Conservation (phyloP, 139 green algal genomes). For the Volvox africanus region DNA sequence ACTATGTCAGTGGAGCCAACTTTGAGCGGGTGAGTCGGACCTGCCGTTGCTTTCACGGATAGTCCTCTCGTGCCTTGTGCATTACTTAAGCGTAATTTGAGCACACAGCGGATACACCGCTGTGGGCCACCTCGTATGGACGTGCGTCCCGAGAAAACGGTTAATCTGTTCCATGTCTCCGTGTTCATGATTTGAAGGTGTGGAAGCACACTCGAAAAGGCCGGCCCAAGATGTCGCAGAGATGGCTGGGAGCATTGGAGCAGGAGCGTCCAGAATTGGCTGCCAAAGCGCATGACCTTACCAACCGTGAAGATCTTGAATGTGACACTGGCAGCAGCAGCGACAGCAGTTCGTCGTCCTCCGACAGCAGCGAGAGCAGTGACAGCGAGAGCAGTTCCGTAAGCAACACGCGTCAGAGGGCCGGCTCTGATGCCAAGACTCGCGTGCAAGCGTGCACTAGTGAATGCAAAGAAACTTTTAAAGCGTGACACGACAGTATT, state of each 20-base stretch:
- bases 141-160: not conserved
- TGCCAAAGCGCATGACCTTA: conserved; percentile 58
- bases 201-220: conserved; percentile 75
- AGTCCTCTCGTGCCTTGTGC: not conserved
- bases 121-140: not conserved
- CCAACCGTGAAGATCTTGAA: conserved; percentile 16
- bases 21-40: conserved; percentile 65
- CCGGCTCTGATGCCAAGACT: no score
- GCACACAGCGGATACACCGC: not conserved
- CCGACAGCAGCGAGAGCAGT: conserved; percentile 38
- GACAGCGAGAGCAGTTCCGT: not conserved
- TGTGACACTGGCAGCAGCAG: conserved; percentile 48
- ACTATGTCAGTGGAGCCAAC: conserved; percentile 78
- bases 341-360: conserved; percentile 47
- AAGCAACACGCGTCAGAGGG: not conserved
- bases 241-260: conserved; percentile 74
- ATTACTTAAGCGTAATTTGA: not conserved
- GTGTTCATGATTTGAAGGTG: conserved; percentile 49
- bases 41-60: not conserved
- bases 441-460: no score
- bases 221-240: conserved; percentile 83
- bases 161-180: not conserved
- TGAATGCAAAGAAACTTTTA: no score
- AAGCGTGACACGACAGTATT: no score
- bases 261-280: conserved; percentile 76